Conservation (phyloP, 2,329 filamentous ascomycete genomes). For the Chrysosporium keratinophilum region DNA sequence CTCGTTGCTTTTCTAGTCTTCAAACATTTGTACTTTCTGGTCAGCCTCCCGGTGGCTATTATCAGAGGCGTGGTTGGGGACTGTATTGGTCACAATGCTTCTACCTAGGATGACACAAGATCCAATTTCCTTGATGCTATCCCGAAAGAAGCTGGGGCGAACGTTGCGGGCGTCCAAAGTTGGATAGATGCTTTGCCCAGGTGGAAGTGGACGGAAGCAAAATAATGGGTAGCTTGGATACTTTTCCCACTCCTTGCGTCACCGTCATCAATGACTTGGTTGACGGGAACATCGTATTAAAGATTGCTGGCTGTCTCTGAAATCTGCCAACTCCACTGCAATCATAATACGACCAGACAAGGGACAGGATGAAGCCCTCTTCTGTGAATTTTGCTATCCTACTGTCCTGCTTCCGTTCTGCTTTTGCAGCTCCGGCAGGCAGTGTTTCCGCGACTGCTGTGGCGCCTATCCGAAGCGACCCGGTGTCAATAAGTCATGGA, state of each 20-base stretch:
- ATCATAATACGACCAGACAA: neutral
- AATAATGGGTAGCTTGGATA: neutral
- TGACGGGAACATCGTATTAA: neutral
- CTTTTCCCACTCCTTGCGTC: neutral
- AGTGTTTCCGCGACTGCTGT: slow-evolving; percentile 4
- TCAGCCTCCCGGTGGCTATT: too few species aligned
- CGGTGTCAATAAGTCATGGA: slow-evolving; percentile 43
- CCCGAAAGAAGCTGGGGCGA: neutral
- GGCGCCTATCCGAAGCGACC: neutral
- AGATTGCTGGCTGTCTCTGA: neutral
- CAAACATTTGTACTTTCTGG: too few species aligned
- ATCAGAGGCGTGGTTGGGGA: too few species aligned
- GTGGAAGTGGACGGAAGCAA: slow-evolving; percentile 3
- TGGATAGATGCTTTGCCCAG: neutral
- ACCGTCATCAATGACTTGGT: neutral
- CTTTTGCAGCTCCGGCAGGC: neutral
- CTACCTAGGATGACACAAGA: neutral
- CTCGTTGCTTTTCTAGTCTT: too few species aligned
- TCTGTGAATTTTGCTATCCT: neutral
- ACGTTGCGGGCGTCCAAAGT: neutral
- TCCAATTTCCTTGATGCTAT: neutral
- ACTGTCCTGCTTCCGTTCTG: neutral
- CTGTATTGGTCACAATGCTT: too few species aligned
- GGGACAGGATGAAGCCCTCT: slow-evolving; percentile 1
- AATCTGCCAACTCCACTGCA: neutral